Percentiles rank a stretch among this genome's conserved stretches.
Conservation (phyloP, 225 moss, liverwort and hornwort species). For the Ulota crispa region DNA sequence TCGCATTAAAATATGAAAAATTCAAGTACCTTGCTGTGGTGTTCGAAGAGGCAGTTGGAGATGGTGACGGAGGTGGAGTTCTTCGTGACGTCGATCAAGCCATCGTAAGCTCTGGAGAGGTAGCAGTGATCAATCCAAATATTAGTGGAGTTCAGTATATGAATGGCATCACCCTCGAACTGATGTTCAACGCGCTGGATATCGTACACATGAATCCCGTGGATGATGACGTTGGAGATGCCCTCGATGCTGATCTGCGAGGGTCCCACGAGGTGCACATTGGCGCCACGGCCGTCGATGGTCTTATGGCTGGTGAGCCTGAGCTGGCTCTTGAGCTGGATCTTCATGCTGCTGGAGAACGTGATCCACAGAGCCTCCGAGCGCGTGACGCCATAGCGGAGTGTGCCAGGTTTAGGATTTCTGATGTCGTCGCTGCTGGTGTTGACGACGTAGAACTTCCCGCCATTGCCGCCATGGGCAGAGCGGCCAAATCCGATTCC, state of each 20-base stretch:
- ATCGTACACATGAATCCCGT: conserved; percentile 40
- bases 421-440: conserved; percentile 19
- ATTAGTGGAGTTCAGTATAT: conserved; percentile 33
- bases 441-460: conserved; percentile 42
- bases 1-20: too few species aligned
- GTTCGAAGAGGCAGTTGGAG: conserved; percentile 62
- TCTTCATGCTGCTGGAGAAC: conserved; percentile 44
- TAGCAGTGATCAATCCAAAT: conserved; percentile 46
- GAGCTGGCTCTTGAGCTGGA: conserved; percentile 34
- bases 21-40: conserved; percentile 28
- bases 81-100: conserved; percentile 57
- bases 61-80: conserved; percentile 60
- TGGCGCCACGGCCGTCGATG: conserved; percentile 53
- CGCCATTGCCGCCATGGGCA: conserved; percentile 40
- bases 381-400: conserved; percentile 42
- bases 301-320: conserved; percentile 46
- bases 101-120: conserved; percentile 47
- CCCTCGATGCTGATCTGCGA: conserved; percentile 36
- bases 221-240: conserved; percentile 43
- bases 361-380: conserved; percentile 48
- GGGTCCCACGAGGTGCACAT: conserved; percentile 33
- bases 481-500: conserved; percentile 40
- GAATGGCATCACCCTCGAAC: conserved; percentile 44
- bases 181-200: background rate
- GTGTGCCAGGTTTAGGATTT: conserved; percentile 31